Base-by-base conservation (phyloP, 2,329 filamentous ascomycete species). In the Colletotrichum ledebouriae region DNA sequence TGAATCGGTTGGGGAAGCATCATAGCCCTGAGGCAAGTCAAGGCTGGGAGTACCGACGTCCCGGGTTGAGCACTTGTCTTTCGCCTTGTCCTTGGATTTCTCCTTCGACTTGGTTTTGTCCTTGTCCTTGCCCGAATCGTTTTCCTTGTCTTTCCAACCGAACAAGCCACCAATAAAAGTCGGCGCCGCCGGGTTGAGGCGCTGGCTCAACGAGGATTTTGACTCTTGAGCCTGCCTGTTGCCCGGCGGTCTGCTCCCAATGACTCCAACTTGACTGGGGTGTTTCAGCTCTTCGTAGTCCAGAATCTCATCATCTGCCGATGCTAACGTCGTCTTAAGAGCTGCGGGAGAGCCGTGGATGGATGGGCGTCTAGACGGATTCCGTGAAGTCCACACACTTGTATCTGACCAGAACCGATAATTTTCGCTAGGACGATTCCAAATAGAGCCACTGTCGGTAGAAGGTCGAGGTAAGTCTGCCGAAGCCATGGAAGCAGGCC, bases 131-230 rank as follows among this genome's bases (percentile, higher is more conserved):
- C 71, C 71, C 9, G 63, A 53, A 37, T 79, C 76, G 59, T 78
- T 80, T 77, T 70, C 79, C 70, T 73, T 79, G 15, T 75, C 72
- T 70, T 81, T 83, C 34, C 77, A 77, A 4, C 85, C 83, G 73
- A 89, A 87, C 67, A 96, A 88, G 42, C 90, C 86, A 10, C 86
- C 90, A 79, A 92, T 95, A 77, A 98, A 98, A 1, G 92, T 93
- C 9, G 94, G 94, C 0, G 95, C 96, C 6, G 93, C 88, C 7
- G 96, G 96, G 74, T 99, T 98, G 33, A 98, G 85, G 74, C 79
- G 90, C 81, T 78, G 89, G 78, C 76, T 90, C 82, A 74, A 84
- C 83, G 53, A 84, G 6, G 67, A 47, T n/a, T 55, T 69, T 6
- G 63, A 47, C 5, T 69, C 69, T 33, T 52, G 56, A 41, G 55